phyloP scores from a whole-genome alignment of 345 rosid genomes.

The Hibiscus trionum region DNA sequence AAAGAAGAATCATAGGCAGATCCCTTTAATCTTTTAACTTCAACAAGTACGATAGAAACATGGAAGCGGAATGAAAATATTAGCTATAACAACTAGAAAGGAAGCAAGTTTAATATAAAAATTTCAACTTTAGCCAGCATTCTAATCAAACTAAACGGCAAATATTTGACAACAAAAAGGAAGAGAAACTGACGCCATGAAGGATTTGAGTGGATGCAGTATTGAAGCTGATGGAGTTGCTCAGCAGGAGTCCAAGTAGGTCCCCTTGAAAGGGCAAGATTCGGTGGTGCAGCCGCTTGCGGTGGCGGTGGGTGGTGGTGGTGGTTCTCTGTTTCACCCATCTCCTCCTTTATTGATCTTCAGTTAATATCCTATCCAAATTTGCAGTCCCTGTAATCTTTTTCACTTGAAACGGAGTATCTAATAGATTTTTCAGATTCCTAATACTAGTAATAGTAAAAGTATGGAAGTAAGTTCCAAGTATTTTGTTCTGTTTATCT shows the following conservation, averaged over 20 bases:
- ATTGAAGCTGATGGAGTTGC: constrained; percentile 84
- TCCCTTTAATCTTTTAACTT: neutral
- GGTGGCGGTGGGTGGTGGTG: constrained; percentile 29
- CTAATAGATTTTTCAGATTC: neutral
- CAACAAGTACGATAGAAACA: neutral
- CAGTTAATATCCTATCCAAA: neutral
- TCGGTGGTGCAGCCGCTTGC: constrained; percentile 26
- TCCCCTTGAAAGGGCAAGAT: constrained; percentile 42
- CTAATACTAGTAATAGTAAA: neutral
- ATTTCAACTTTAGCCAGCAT: constrained; percentile 1
- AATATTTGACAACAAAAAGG: neutral
- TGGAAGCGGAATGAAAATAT: constrained; percentile 13
- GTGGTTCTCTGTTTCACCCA: constrained; percentile 51
- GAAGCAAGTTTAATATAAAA: constrained; percentile 19
- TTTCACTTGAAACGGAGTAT: neutral
- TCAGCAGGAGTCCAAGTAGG: constrained; percentile 78
- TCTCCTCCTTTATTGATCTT: neutral
- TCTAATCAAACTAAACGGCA: constrained; percentile 15
- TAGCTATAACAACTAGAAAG: constrained; percentile 12
- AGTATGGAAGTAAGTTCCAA: constrained; percentile 12
- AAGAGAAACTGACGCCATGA: constrained; percentile 75
- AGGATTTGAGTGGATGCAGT: constrained; percentile 98
- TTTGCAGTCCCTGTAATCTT: neutral
- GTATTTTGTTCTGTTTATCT: neutral
- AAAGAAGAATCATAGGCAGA: neutral